Evolutionary conservation across 2,329 filamentous ascomycete species (phyloP).

Genomic region (Aspergillus japonicus): DNA sequence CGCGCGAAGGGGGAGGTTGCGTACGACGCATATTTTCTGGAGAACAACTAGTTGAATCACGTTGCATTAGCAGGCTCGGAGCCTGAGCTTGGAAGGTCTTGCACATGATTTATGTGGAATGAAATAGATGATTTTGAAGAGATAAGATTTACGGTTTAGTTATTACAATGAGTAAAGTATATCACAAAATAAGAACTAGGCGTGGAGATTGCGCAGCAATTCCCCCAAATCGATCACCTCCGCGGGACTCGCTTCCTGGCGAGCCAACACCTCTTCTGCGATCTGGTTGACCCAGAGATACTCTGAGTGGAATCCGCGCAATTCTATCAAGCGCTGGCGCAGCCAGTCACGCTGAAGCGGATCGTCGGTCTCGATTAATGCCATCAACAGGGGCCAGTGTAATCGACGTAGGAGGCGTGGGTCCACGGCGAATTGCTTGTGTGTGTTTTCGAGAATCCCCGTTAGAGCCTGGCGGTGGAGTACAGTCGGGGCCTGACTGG

Average conservation of each 20-base stretch:
- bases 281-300: constrained; percentile 31
- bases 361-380: constrained; percentile 33
- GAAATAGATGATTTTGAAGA: not conserved
- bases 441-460: constrained; percentile 33
- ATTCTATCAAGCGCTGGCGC: constrained; percentile 29
- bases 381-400: constrained; percentile 37
- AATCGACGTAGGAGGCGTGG: constrained; percentile 32
- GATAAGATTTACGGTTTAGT: not conserved
- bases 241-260: constrained; percentile 26
- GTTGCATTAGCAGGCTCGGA: not conserved
- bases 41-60: constrained; percentile 15
- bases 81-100: no score
- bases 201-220: constrained; percentile 23
- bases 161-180: not conserved
- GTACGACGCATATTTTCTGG: constrained; percentile 30
- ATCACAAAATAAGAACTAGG: not conserved
- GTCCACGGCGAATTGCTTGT: constrained; percentile 33
- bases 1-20: constrained; percentile 27
- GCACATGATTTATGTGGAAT: not conserved
- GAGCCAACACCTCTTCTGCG: constrained; percentile 29
- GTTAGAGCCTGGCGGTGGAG: constrained; percentile 30
- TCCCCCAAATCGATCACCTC: constrained; percentile 28
- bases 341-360: constrained; percentile 31
- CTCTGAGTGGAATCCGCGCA: constrained; percentile 31
- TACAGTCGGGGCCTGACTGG: constrained; percentile 16